Conservation (phyloP, 108 stramenopile species). For the Cylindrotheca fusiformis region DNA sequence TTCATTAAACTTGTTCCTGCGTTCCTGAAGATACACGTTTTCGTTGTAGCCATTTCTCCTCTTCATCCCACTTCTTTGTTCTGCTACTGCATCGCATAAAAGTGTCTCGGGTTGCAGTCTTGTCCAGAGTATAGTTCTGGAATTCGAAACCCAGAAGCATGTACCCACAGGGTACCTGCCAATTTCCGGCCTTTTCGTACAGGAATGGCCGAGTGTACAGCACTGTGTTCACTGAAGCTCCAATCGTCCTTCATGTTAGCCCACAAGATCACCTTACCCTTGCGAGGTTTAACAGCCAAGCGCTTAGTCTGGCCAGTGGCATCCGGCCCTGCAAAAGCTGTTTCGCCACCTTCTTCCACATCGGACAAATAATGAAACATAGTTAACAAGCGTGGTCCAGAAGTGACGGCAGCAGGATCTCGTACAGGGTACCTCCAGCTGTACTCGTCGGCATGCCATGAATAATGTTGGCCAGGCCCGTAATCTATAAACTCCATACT, state of each 20-base stretch:
- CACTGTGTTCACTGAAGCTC: neutral
- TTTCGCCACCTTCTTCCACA: constrained; percentile 72
- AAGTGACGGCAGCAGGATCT: neutral
- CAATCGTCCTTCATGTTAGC: constrained; percentile 33
- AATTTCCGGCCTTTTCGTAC: neutral
- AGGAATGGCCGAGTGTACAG: neutral
- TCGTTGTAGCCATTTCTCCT: too few species aligned
- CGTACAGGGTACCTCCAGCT: neutral
- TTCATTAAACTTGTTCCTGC: too few species aligned
- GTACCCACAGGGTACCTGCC: neutral
- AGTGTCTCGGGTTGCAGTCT: neutral
- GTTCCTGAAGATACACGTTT: too few species aligned
- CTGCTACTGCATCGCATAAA: neutral
- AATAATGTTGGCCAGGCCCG: constrained; percentile 5
- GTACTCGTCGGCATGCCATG: neutral
- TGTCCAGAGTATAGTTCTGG: neutral
- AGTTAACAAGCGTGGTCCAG: constrained; percentile 70
- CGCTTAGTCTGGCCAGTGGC: constrained; percentile 23
- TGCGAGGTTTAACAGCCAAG: constrained; percentile 64
- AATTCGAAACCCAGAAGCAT: neutral
- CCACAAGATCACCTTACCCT: constrained; percentile 78
- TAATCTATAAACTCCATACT: neutral
- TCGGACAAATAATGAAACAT: constrained; percentile 73
- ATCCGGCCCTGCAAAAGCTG: constrained; percentile 8
- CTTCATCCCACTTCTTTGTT: too few species aligned